Evolutionary conservation across 148 eudicot genomes (phyloP).

Genomic region (Cornus florida): DNA sequence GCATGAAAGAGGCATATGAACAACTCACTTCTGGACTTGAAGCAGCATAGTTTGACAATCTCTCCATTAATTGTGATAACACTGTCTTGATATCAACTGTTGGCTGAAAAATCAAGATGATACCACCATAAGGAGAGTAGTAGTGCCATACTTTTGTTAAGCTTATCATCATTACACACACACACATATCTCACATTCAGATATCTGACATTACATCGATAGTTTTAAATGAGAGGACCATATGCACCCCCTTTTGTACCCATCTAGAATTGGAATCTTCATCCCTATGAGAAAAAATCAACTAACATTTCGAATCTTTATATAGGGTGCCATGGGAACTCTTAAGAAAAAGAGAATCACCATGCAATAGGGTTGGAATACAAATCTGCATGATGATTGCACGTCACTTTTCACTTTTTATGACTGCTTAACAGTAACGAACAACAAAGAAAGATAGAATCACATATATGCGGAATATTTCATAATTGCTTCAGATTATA

Average conservation of each 20-base stretch:
- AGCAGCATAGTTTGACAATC: constrained; percentile 91
- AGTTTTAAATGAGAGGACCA: background rate
- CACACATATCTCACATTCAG: background rate
- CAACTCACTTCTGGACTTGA: constrained; percentile 88
- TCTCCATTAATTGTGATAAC: constrained; percentile 89
- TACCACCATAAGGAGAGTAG: constrained; percentile 15
- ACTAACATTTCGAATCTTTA: background rate
- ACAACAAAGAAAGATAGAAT: background rate
- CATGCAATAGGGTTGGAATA: background rate
- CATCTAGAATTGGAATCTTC: background rate
- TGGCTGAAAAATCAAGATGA: constrained; percentile 55
- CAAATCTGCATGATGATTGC: background rate
- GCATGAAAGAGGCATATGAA: constrained; percentile 11
- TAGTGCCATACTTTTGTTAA: background rate
- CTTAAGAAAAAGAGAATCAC: background rate
- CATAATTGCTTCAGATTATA: background rate
- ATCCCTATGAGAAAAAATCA: background rate
- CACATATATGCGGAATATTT: background rate
- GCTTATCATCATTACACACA: background rate
- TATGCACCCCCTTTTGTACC: background rate
- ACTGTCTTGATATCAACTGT: constrained; percentile 89
- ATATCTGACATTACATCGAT: background rate
- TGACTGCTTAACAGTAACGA: background rate
- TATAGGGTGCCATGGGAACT: background rate
- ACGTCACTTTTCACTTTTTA: background rate